Base-by-base conservation (phyloP, 2,329 filamentous ascomycete species). In the Xylariaceae sp. region DNA sequence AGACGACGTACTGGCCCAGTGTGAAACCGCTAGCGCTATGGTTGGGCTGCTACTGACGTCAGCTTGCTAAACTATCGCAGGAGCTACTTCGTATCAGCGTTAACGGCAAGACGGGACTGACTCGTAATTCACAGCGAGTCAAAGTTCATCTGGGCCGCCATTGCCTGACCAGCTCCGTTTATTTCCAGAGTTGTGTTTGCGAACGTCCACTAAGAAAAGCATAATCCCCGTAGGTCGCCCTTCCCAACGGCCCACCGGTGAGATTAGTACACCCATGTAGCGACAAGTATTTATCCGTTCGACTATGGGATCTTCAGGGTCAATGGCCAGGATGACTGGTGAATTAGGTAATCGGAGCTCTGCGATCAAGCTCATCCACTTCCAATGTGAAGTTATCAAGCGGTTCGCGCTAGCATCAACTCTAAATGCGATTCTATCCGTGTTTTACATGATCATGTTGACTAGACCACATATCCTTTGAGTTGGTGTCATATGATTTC, bases 11-110 rank as follows among this genome's bases (percentile, higher is more conserved):
- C n/a, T n/a, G 21, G 15, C 40, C 40, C 48, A 29, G 16, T 10
- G 9, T 9, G 11, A 11, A 26, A 13, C 29, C 50, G 36, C 32
- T 53, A 47, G 43, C 37, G 36, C 21, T 30, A 36, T 21, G 29
- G 24, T 20, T 40, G 20, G 24, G 27, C 30, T n/a, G 10, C 16
- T 23, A 35, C 36, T 53, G 50, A 53, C 50, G 50, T 53, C 40
- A 53, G 23, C 36, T 27, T 23, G 21, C 27, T 8, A 4, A 23
- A 45, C 30, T 20, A 18, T 6, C 48, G 18, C 40, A 21, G 21
- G 9, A 15, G n/a, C 6, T 23, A 21, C 23, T 18, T 27, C 15
- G 36, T n/a, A n/a, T n/a, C n/a, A n/a, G n/a, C n/a, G n/a, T n/a
- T n/a, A n/a, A n/a, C n/a, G n/a, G n/a, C n/a, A n/a, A n/a, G n/a